Evolutionary conservation across 2,329 filamentous ascomycete genomes (phyloP).

Genomic region (Cladorrhinum sp.): DNA sequence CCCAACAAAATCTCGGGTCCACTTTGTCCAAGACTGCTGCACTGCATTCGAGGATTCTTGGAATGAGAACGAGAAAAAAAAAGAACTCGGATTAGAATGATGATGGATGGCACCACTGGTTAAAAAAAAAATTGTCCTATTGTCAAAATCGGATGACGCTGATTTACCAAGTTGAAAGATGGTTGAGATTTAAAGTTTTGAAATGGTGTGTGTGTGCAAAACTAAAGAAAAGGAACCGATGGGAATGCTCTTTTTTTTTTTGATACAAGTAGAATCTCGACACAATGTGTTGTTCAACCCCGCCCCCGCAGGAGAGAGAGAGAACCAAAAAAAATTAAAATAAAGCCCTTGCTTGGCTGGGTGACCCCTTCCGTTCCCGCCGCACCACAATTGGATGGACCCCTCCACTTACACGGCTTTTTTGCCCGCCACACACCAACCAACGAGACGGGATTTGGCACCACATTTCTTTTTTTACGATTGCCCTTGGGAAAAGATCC

Average conservation of each 20-base stretch:
- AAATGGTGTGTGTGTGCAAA: no score
- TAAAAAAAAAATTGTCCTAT: no score
- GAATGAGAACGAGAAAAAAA: background rate
- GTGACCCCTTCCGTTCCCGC: background rate
- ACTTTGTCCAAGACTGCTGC: no score
- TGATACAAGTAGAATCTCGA: background rate
- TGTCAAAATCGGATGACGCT: background rate
- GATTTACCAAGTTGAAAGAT: no score
- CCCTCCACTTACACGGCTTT: background rate
- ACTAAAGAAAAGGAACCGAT: no score
- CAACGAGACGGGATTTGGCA: background rate
- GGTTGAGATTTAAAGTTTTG: no score
- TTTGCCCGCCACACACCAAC: background rate
- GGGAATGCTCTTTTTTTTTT: background rate
- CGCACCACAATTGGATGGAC: background rate
- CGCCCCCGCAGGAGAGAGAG: background rate
- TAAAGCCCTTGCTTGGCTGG: background rate
- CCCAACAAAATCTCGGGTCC: conserved; percentile 15
- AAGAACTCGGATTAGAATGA: background rate
- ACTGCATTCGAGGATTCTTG: background rate
- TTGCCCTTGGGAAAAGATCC: background rate
- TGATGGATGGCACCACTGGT: no score
- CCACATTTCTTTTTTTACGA: background rate
- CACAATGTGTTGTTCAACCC: background rate
- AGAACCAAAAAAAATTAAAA: background rate